Conservation (phyloP, 176 grass and related monocot species). For the Neostapfia colusana region DNA sequence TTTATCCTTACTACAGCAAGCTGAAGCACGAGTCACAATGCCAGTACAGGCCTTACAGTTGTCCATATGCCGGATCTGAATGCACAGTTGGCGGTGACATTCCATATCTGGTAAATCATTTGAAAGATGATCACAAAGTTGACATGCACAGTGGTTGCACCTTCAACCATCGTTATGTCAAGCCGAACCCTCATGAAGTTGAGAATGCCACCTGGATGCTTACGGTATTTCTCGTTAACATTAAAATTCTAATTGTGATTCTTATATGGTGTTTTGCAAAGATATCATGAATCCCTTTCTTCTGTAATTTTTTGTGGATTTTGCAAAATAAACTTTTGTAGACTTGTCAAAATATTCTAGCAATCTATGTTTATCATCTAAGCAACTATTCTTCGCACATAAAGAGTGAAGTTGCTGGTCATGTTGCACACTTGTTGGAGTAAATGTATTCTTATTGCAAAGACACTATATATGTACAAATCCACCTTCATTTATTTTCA, state of each 20-base stretch:
- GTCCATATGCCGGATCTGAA: slow-evolving; percentile 63
- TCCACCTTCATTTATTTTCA: slow-evolving; percentile 23
- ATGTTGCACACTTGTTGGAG: slow-evolving; percentile 7
- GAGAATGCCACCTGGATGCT: slow-evolving; percentile 70
- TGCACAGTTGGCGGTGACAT: slow-evolving; percentile 58
- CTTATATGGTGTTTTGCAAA: neutral
- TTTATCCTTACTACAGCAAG: slow-evolving; percentile 64
- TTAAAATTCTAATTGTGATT: neutral
- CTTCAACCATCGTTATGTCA: slow-evolving; percentile 65
- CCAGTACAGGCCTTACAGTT: slow-evolving; percentile 55
- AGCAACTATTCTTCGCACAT: slow-evolving; percentile 3
- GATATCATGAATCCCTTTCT: neutral
- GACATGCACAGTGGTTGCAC: slow-evolving; percentile 63
- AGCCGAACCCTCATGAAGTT: slow-evolving; percentile 63
- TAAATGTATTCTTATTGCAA: neutral
- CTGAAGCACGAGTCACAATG: slow-evolving; percentile 60
- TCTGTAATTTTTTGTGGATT: neutral
- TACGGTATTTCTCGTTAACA: slow-evolving; percentile 37
- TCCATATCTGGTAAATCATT: slow-evolving; percentile 55
- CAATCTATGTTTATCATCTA: neutral
- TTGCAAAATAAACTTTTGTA: neutral
- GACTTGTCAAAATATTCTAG: slow-evolving; percentile 1
- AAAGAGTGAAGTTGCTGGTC: neutral
- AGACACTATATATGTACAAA: slow-evolving; percentile 7
- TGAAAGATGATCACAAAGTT: slow-evolving; percentile 68